A percentile compares a stretch with the other conserved stretches of the same genome.
Conservation (phyloP, 2,329 filamentous ascomycete genomes). For the Paecilomyces variotii region DNA sequence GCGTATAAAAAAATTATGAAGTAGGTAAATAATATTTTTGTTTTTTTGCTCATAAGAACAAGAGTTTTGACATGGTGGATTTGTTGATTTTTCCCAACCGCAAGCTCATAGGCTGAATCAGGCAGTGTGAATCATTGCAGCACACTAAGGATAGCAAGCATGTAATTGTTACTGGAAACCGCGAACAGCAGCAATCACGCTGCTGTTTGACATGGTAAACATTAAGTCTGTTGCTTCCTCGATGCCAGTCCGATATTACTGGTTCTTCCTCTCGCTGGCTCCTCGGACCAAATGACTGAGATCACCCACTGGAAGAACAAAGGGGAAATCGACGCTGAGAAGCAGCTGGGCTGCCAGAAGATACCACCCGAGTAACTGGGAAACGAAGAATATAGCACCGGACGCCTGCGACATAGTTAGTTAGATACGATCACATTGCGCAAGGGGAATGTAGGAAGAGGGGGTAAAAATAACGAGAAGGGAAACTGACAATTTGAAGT, state of each 20-base stretch:
- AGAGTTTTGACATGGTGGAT: background rate
- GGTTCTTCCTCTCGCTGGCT: background rate
- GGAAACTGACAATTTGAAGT: constrained; percentile 17
- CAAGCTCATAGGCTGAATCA: background rate
- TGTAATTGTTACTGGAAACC: background rate
- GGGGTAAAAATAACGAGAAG: background rate
- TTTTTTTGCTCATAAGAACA: background rate
- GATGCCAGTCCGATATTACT: background rate
- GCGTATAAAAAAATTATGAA: background rate
- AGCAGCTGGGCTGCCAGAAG: constrained; percentile 48
- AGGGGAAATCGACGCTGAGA: constrained; percentile 46
- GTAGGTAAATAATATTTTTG: background rate
- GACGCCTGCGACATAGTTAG: constrained; percentile 22
- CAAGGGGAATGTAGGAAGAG: background rate
- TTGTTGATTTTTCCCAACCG: background rate
- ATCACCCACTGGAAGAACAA: constrained; percentile 39
- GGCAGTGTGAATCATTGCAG: background rate
- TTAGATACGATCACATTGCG: background rate
- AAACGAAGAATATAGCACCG: constrained; percentile 44
- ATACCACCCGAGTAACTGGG: constrained; percentile 44
- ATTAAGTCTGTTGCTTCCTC: too few species aligned
- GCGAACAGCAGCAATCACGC: background rate
- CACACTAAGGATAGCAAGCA: background rate
- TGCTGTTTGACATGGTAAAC: background rate
- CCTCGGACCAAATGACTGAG: background rate